Percentiles rank a stretch among this genome's conserved stretches.
Conservation (phyloP, 495 filamentous ascomycete genomes). For the Lophiotrema nucula region DNA sequence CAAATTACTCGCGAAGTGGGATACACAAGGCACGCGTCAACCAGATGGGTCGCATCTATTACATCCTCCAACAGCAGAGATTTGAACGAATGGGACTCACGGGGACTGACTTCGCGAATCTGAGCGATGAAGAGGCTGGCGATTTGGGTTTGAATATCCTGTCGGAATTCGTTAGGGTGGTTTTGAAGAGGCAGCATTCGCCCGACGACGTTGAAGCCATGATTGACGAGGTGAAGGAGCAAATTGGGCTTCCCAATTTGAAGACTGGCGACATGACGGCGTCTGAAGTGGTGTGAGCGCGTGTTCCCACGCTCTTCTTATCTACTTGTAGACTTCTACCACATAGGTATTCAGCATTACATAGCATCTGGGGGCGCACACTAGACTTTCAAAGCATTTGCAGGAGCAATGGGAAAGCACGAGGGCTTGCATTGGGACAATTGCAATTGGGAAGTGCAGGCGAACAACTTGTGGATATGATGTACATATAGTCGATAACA, state of each 20-base stretch:
- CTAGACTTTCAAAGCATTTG: too few relatives aligned
- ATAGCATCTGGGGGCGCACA: too few relatives aligned
- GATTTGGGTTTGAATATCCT: slow-evolving; percentile 25
- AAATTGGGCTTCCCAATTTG: slow-evolving; percentile 26
- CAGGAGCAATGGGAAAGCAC: too few relatives aligned
- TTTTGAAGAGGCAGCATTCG: slow-evolving; percentile 20
- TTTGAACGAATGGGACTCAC: slow-evolving; percentile 12
- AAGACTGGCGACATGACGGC: slow-evolving; percentile 29
- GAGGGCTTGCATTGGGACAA: too few relatives aligned
- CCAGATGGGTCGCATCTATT: slow-evolving; percentile 13
- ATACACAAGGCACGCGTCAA: neutral
- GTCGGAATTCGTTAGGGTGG: slow-evolving; percentile 30
- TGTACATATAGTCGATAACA: too few relatives aligned
- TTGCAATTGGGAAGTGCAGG: too few relatives aligned
- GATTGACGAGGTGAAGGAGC: slow-evolving; percentile 30
- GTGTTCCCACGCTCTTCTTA: too few relatives aligned
- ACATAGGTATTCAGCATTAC: too few relatives aligned
- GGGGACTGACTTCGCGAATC: neutral
- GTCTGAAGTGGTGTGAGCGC: slow-evolving; percentile 15
- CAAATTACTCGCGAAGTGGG: neutral
- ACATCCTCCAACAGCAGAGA: slow-evolving; percentile 20
- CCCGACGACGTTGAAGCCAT: slow-evolving; percentile 26
- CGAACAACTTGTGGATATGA: too few relatives aligned
- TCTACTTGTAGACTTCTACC: too few relatives aligned
- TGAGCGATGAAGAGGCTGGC: slow-evolving; percentile 14